phyloP scores from a whole-genome alignment of 495 filamentous ascomycete genomes.

The Aspergillus avenaceus region DNA sequence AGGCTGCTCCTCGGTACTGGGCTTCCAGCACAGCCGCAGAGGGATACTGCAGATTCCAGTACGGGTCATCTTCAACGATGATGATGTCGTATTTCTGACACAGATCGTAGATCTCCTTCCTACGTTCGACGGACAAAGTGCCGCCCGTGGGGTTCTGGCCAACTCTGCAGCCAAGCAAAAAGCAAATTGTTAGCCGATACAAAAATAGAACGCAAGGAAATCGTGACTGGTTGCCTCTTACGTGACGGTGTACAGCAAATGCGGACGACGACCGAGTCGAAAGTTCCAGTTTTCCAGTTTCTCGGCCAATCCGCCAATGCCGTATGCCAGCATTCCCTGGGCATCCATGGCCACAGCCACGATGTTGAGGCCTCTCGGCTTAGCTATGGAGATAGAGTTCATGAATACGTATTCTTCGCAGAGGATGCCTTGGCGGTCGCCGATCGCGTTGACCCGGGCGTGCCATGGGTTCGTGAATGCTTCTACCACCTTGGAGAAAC shows the following conservation, averaged over 20 bases:
- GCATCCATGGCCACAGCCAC: constrained; percentile 71
- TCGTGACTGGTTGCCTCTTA: constrained; percentile 36
- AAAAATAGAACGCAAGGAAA: background rate
- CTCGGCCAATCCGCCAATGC: constrained; percentile 69
- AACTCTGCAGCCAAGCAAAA: constrained; percentile 47
- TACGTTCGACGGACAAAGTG: constrained; percentile 62
- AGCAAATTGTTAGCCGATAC: constrained; percentile 6
- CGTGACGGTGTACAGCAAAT: constrained; percentile 88
- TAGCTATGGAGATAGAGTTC: constrained; percentile 62
- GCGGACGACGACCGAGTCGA: constrained; percentile 66
- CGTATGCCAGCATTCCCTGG: constrained; percentile 66
- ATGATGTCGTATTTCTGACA: constrained; percentile 85
- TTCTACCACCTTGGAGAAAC: constrained; percentile 71
- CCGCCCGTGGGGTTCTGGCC: constrained; percentile 89
- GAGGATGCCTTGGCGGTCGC: constrained; percentile 65
- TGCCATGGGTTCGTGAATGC: constrained; percentile 71
- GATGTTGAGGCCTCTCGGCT: constrained; percentile 66
- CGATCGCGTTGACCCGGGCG: constrained; percentile 58
- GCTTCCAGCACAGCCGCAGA: constrained; percentile 48
- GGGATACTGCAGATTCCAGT: constrained; percentile 92
- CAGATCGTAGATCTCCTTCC: constrained; percentile 73
- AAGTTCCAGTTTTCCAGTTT: constrained; percentile 79
- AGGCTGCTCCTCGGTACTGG: constrained; percentile 28
- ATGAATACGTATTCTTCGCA: constrained; percentile 77
- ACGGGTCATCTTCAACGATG: constrained; percentile 93